These are phyloP conservation scores for Botrytis hyacinthi DNA, from an alignment of 2,329 filamentous ascomycete species.

Conservation along the genomic window DNA sequence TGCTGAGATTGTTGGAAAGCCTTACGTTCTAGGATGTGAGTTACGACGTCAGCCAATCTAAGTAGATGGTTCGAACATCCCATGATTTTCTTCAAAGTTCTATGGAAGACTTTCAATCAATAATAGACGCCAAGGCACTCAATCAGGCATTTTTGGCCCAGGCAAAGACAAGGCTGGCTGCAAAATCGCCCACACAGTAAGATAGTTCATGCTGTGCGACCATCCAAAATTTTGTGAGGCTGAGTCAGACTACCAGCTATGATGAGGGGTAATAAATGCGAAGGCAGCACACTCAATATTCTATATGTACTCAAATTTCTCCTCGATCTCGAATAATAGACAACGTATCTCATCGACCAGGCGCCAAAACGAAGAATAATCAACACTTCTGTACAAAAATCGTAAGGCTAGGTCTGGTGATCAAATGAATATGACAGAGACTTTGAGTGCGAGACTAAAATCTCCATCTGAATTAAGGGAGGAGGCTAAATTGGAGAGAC, in stretches of 20 bases:
- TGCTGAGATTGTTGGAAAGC: background rate
- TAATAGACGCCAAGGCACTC: background rate
- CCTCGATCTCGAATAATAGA: background rate
- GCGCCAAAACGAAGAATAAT: background rate
- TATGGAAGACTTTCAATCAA: background rate
- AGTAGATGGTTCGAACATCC: background rate
- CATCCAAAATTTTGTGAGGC: background rate
- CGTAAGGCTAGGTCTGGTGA: background rate
- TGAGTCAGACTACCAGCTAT: background rate
- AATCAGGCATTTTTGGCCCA: background rate
- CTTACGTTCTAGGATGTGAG: too few species aligned
- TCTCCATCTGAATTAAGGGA: accelerated
- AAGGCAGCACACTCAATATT: accelerated
- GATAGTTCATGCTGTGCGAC: background rate
- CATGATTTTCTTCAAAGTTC: background rate
- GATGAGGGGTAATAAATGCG: background rate
- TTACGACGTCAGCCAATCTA: background rate
- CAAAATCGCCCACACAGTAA: background rate
- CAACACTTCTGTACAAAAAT: background rate
- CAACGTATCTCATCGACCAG: background rate
- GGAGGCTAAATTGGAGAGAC: too few species aligned
- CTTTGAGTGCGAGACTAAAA: background rate
- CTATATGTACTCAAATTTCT: background rate
- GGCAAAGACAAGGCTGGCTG: background rate
- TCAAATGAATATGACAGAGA: background rate